Evolutionary conservation across 1,284 basidiomycete species (phyloP).

Genomic region (Thecaphora thlaspeos): DNA sequence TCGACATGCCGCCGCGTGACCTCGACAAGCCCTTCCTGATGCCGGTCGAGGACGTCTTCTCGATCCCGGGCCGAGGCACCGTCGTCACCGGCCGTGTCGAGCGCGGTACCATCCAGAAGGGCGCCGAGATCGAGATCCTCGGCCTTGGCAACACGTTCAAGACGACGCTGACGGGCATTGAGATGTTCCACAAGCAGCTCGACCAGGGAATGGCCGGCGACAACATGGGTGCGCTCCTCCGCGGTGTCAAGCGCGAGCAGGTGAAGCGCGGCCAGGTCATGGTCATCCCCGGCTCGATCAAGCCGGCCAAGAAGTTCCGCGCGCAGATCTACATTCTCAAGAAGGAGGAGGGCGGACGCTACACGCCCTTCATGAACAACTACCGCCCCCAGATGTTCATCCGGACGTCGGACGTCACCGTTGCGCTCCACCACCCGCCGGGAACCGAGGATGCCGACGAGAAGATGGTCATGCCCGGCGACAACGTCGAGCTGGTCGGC

Average conservation of each 20-base stretch:
- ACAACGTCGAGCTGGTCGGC: conserved; percentile 92
- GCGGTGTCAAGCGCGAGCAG: conserved; percentile 97
- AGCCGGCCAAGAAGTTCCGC: conserved; percentile 84
- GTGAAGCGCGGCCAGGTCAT: conserved; percentile 90
- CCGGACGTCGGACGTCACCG: conserved; percentile 92
- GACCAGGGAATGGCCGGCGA: conserved; percentile 97
- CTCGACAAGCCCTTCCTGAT: conserved; percentile 97
- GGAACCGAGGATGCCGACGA: conserved; percentile 62
- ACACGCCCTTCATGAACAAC: conserved; percentile 94
- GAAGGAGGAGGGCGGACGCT: conserved; percentile 97
- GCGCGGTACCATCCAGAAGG: conserved; percentile 88
- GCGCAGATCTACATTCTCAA: conserved; percentile 65
- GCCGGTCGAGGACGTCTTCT: conserved; percentile 96
- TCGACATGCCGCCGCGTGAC: conserved; percentile 92
- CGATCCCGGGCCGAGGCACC: conserved; percentile 96
- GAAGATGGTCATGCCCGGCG: conserved; percentile 90
- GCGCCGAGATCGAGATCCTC: conserved; percentile 89
- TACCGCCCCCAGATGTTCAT: conserved; percentile 96
- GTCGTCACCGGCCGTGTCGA: conserved; percentile 97
- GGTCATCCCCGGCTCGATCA: conserved; percentile 86
- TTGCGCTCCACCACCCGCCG: conserved; percentile 79
- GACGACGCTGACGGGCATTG: conserved; percentile 94
- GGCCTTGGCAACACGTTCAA: conserved; percentile 82
- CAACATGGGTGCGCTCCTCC: conserved; percentile 97
- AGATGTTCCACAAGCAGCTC: conserved; percentile 99